Percentiles rank a stretch among this genome's conserved stretches.
Evolutionary conservation across 2,329 filamentous ascomycete species (phyloP).

Genomic region (Pseudocercospora pini-densiflorae): DNA sequence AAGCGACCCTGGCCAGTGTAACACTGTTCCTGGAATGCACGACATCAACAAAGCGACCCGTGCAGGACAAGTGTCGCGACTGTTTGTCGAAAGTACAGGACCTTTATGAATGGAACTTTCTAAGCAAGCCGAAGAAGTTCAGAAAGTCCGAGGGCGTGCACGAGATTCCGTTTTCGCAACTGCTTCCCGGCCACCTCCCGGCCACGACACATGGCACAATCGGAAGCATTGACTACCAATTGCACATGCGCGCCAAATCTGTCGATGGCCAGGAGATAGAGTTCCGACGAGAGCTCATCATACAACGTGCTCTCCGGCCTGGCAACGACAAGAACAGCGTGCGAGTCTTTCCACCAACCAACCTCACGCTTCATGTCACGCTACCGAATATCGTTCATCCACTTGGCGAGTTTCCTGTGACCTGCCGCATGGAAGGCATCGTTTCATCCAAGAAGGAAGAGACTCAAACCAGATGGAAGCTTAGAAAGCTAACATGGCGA

Average conservation of each 20-base stretch:
- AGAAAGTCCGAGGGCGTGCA: slow-evolving; percentile 63
- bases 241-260: slow-evolving; percentile 69
- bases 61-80: slow-evolving; percentile 75
- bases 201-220: slow-evolving; percentile 77
- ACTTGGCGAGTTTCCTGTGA: slow-evolving; percentile 77
- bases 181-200: slow-evolving; percentile 84
- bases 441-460: slow-evolving; percentile 66
- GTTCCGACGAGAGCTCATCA: slow-evolving; percentile 69
- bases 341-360: slow-evolving; percentile 94
- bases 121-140: slow-evolving; percentile 57
- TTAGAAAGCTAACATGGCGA: slow-evolving; percentile 91
- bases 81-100: slow-evolving; percentile 75
- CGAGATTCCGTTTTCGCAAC: slow-evolving; percentile 84
- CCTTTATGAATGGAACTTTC: slow-evolving; percentile 78
- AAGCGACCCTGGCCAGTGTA: slow-evolving; percentile 72
- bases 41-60: slow-evolving; percentile 79
- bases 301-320: slow-evolving; percentile 79
- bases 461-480: slow-evolving; percentile 80
- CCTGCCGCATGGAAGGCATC: slow-evolving; percentile 84
- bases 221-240: slow-evolving; percentile 76
- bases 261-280: slow-evolving; percentile 66
- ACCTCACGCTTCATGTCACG: slow-evolving; percentile 83
- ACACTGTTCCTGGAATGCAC: slow-evolving; percentile 72
- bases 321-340: slow-evolving; percentile 85
- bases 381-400: slow-evolving; percentile 85